Base-by-base conservation (phyloP, 148 eudicot species). In the Silene uniflora region DNA sequence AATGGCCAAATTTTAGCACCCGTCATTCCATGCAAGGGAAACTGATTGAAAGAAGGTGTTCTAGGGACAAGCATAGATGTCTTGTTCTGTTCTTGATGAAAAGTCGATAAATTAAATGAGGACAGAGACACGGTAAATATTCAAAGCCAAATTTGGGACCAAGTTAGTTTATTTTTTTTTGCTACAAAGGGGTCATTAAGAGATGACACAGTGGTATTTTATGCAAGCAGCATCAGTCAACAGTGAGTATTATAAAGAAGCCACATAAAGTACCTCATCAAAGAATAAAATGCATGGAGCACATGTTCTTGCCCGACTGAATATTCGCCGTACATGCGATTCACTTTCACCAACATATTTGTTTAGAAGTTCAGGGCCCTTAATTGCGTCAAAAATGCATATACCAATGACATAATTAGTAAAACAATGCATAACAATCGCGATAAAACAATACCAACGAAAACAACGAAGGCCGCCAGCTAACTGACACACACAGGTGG, bases 281-380 rank as follows among this genome's bases (percentile, higher is more conserved):
- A 92, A 90, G 93, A 92, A 92, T 76, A 92, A 84, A 65, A 92
- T 88, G 91, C 98, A 92, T 39, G 98, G 98, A 52, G 96, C 81
- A 83, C 98, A 92, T 22, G 93, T 88, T 82, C 98, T 90, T 56
- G 98, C 98, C 67, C 96, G 91, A 62, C 82, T 83, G 76, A 92
- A 92, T 67, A 92, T 77, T 62, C 88, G 89, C 72, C 98, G 84
- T n/a, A 92, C 88, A 54, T 87, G 86, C 83, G 82, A 79, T 84
- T 92, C 98, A 83, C 96, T 92, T 83, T 92, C 98, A 73, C 98
- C 98, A 67, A 92, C 98, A 80, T 88, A 92, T 69, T 92, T 90
- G 82, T 84, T 90, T 60, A 92, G 77, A 79, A 92, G 88, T 81
- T 92, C 98, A 73, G 98, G 98, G 55, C 98, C 98, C 98, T 92